Conservation (phyloP, 1,284 basidiomycete genomes). For the Xerocomus nothofagi region DNA sequence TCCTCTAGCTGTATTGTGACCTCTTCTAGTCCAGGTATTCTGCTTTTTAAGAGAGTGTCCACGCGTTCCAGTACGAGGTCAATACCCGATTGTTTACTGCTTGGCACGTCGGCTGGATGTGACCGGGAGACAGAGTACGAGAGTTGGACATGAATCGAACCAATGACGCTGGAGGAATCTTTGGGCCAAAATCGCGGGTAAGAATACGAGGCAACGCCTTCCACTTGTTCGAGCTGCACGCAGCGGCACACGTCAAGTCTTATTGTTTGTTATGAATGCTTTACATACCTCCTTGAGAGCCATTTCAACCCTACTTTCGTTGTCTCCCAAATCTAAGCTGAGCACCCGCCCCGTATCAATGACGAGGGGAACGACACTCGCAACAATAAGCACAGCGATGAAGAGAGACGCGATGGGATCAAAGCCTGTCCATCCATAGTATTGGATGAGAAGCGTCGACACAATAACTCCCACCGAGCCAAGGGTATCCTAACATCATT, state of each 20-base stretch:
- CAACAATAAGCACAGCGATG: constrained; percentile 94
- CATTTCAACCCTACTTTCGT: constrained; percentile 62
- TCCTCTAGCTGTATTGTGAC: constrained; percentile 82
- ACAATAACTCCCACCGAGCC: constrained; percentile 99
- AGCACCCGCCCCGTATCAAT: constrained; percentile 91
- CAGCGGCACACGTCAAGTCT: constrained; percentile 29
- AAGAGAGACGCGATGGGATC: constrained; percentile 98
- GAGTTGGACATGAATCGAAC: constrained; percentile 88
- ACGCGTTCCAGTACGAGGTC: constrained; percentile 78
- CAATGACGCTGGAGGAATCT: constrained; percentile 82
- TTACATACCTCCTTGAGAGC: constrained; percentile 73
- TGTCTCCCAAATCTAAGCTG: constrained; percentile 80
- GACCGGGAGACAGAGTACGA: constrained; percentile 39
- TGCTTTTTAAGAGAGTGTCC: constrained; percentile 64
- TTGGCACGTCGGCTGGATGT: constrained; percentile 53
- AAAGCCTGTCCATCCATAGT: constrained; percentile 99
- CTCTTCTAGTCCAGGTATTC: constrained; percentile 81
- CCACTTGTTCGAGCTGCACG: constrained; percentile 56
- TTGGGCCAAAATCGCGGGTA: constrained; percentile 95
- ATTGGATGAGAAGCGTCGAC: constrained; percentile 93
- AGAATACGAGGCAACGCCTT: constrained; percentile 82
- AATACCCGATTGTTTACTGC: constrained; percentile 52
- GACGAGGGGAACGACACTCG: constrained; percentile 92
- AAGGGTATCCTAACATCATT: constrained; percentile 66
- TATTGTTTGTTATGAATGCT: not conserved